Percentiles rank a stretch among this genome's conserved stretches.
Conservation (phyloP, 1,284 basidiomycete genomes). For the Cronartium quercuum region DNA sequence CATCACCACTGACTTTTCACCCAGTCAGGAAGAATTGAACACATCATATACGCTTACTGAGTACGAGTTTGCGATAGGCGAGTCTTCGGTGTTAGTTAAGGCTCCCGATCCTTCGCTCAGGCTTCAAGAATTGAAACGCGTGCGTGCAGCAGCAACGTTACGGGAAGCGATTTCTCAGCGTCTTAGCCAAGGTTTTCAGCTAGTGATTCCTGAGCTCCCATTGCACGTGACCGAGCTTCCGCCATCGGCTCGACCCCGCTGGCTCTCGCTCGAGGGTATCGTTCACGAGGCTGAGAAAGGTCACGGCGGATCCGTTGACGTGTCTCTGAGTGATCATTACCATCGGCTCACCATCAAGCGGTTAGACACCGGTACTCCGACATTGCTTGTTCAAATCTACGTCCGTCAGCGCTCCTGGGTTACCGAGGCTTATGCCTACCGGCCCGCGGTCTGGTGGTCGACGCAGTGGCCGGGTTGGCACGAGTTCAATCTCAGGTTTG, state of each 20-base stretch:
- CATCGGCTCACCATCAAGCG: conserved; percentile 43
- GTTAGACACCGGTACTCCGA: conserved; percentile 23
- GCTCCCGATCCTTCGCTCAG: conserved; percentile 47
- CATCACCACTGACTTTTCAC: conserved; percentile 84
- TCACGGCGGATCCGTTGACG: conserved; percentile 40
- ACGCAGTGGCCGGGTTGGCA: conserved; percentile 28
- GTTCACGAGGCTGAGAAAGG: conserved; percentile 42
- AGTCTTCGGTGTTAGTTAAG: conserved; percentile 48
- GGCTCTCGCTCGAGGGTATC: conserved; percentile 24
- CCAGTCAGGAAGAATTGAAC: conserved; percentile 67
- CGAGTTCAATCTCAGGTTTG: conserved; percentile 13
- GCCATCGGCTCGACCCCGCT: conserved; percentile 39
- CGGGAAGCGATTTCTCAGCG: conserved; percentile 82
- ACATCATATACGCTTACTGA: conserved; percentile 68
- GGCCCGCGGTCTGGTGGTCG: conserved; percentile 33
- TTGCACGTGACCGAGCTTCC: conserved; percentile 21
- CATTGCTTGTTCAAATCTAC: conserved; percentile 30
- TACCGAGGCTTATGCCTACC: conserved; percentile 22
- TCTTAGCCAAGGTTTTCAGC: conserved; percentile 92
- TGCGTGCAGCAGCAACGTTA: conserved; percentile 17
- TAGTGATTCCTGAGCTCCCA: conserved; percentile 55
- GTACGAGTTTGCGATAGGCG: conserved; percentile 50
- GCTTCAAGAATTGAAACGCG: conserved; percentile 62
- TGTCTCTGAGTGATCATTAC: conserved; percentile 44
- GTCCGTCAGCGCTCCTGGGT: conserved; percentile 31